Evolutionary conservation across 768 basidiomycete genomes (phyloP), one percentile per base, ranked within the genome.

Genomic region (Phylloporus sp.): DNA sequence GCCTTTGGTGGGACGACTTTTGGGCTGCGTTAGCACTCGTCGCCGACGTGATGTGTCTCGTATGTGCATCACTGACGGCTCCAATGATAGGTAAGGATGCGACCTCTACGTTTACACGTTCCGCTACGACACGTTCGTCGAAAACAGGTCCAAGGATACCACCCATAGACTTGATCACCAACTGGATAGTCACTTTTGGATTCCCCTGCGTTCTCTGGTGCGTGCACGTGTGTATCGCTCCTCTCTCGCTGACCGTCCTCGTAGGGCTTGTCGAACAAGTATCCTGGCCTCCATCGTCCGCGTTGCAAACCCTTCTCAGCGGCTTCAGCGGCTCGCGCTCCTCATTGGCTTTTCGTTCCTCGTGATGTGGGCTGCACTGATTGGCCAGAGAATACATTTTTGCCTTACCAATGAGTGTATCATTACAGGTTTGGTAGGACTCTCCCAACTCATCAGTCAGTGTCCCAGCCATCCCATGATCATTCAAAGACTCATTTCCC

Each of bases 1-100:
- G 38, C 15, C 63, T 63, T 17, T 61, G 65, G 59, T 65, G 63
- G 65, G 64, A 67, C 32, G 65, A 65, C 27, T 48, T 36, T 6
- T 61, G 52, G 54, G 61, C 56, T 4, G 37, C 43, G n/a, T 31
- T 61, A 1, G 65, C 61, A 6, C 51, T 65, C 14, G 24, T 13
- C 9, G 35, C 33, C n/a, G 63, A 65, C 6, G 18, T 54, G 3
- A 0, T 47, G 22, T 52, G 52, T 41, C 36, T 65, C 3, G 41
- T 38, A 8, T 31, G 49, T 3, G 38, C 44, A 7, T 46, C 29
- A 43, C 11, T 66, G 4, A 18, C 50, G 3, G 6, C 4, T n/a
- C 33, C 38, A 9, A 4, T 15, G 15, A 28, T 23, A 39, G 26
- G 58, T 55, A 39, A 46, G 49, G 8, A 7, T 6, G 9, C 15